phyloP scores from a whole-genome alignment of 2,329 filamentous ascomycete genomes.

The Thelonectria discophora region DNA sequence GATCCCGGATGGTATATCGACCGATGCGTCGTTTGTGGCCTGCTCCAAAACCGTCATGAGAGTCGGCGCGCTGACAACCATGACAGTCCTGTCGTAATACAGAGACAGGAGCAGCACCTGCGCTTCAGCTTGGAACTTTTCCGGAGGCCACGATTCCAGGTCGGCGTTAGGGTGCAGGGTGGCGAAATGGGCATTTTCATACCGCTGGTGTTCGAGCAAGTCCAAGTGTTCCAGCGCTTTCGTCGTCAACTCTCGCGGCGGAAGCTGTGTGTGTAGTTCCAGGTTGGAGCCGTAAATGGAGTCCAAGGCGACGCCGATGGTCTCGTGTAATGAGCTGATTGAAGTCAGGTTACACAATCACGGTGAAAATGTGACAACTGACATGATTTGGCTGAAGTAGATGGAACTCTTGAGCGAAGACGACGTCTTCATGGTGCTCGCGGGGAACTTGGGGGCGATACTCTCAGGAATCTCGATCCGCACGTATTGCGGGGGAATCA shows the following conservation, averaged over 20 bases:
- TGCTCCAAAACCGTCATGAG: constrained; percentile 33
- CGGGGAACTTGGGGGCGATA: constrained; percentile 13
- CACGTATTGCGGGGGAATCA: constrained; percentile 19
- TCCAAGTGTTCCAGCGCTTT: constrained; percentile 15
- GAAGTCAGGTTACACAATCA: not conserved
- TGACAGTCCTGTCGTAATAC: constrained; percentile 17
- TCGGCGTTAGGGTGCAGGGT: constrained; percentile 1
- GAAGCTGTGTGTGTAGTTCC: constrained; percentile 10
- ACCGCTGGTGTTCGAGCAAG: constrained; percentile 10
- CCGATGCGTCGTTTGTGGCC: constrained; percentile 15
- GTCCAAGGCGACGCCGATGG: constrained; percentile 12
- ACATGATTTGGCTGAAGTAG: constrained; percentile 23
- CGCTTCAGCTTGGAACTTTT: constrained; percentile 15
- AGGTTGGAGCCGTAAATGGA: constrained; percentile 18
- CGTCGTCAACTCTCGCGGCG: constrained; percentile 4
- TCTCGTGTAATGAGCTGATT: constrained; percentile 16
- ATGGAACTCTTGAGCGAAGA: constrained; percentile 12
- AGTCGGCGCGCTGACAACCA: constrained; percentile 14
- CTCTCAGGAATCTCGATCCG: constrained; percentile 15
- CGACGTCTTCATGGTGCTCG: not conserved
- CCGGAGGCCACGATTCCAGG: constrained; percentile 9
- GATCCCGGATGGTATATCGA: constrained; percentile 16
- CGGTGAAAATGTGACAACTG: not conserved
- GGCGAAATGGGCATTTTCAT: constrained; percentile 15
- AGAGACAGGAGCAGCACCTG: constrained; percentile 16